Conservation (phyloP, 2,329 filamentous ascomycete species). For the Curvularia sp. region DNA sequence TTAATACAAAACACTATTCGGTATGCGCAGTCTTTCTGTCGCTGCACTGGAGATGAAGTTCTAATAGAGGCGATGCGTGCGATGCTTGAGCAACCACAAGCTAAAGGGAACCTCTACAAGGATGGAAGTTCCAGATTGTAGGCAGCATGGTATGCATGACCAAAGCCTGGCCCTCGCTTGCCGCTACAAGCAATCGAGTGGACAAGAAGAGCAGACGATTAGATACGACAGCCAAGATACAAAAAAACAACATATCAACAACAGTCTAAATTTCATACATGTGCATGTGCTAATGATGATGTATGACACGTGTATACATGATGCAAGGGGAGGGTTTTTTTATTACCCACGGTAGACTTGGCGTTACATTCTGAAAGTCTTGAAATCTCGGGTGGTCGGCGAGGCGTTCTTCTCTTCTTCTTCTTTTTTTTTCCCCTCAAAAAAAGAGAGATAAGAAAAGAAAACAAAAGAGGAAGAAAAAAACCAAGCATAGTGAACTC, state of each 20-base stretch:
- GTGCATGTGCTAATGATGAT: neutral
- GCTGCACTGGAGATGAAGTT: conserved; percentile 2
- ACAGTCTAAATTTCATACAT: neutral
- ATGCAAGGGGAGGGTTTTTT: neutral
- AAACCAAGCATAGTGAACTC: no score
- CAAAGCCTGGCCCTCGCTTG: neutral
- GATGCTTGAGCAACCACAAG: neutral
- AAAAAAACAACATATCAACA: conserved; percentile 14
- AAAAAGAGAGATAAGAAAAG: no score
- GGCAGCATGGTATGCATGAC: neutral
- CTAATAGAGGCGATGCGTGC: neutral
- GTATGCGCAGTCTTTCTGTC: conserved; percentile 40
- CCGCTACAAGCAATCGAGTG: neutral
- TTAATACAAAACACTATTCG: conserved; percentile 41
- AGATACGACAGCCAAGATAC: conserved; percentile 9
- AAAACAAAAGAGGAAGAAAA: no score
- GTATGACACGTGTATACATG: neutral
- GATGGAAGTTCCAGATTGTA: conserved; percentile 3
- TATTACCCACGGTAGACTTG: neutral
- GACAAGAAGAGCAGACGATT: conserved; percentile 1
- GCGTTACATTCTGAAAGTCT: neutral
- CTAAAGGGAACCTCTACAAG: neutral
- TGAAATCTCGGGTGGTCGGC: no score
- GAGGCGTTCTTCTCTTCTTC: neutral
- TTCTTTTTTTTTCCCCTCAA: neutral